These are phyloP conservation scores for Alternaria hordeiaustralica DNA, from an alignment of 2,329 filamentous ascomycete genomes.

Conservation along the genomic window DNA sequence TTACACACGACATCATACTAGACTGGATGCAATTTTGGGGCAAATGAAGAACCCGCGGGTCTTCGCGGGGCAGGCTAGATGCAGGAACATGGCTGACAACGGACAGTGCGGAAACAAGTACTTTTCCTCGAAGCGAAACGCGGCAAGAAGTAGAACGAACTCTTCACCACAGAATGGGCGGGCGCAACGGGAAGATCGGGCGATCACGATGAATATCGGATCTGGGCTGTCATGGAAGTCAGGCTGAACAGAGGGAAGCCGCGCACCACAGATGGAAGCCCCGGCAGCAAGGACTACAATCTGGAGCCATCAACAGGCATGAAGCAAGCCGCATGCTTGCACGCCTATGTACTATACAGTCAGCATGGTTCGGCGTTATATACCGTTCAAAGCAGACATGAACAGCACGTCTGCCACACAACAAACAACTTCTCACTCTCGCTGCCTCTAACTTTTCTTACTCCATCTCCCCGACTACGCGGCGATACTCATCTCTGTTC, in stretches of 20 bases:
- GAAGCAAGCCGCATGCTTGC: slow-evolving; percentile 13
- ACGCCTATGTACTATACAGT: slow-evolving; percentile 34
- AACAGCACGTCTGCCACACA: background rate
- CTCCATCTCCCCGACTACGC: background rate
- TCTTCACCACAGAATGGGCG: background rate
- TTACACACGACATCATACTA: background rate
- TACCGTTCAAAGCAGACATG: slow-evolving; percentile 7
- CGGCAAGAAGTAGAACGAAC: slow-evolving; percentile 59
- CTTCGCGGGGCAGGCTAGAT: background rate
- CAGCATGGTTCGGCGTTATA: slow-evolving; percentile 38
- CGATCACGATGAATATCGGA: background rate
- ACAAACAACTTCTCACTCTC: background rate
- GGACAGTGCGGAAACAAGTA: slow-evolving; percentile 87
- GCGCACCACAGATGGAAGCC: background rate
- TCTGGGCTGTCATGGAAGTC: background rate
- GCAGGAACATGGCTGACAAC: slow-evolving; percentile 21
- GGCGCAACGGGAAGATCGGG: background rate
- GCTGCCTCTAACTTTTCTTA: background rate
- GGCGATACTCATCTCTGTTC: background rate
- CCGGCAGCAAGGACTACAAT: background rate
- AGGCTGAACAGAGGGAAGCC: background rate
- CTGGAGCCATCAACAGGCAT: background rate
- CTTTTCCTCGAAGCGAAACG: slow-evolving; percentile 94
- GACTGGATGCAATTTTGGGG: no score
- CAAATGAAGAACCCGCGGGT: background rate